Percentiles rank a stretch among this genome's conserved stretches.
Evolutionary conservation across 1,284 basidiomycete genomes (phyloP).

Genomic region (Rhodotorula sp.): DNA sequence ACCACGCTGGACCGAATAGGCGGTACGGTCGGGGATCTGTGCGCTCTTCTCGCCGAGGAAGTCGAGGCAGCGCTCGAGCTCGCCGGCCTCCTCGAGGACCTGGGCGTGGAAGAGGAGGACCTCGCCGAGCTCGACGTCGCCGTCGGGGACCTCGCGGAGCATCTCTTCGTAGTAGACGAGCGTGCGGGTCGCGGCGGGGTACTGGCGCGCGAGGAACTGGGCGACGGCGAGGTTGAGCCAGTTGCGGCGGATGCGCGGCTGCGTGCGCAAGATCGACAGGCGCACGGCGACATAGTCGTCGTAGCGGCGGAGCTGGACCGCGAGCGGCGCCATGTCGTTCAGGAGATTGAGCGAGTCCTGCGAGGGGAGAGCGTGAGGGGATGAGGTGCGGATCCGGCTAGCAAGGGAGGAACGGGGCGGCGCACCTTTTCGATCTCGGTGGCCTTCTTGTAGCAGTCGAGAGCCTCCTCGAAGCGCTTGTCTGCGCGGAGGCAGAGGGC

Average conservation of each 20-base stretch:
- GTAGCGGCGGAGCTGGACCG: constrained; percentile 85
- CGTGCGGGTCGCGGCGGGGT: constrained; percentile 63
- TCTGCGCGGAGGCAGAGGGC: constrained; percentile 89
- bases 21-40: constrained; percentile 43
- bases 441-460: constrained; percentile 75
- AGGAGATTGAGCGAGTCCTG: constrained; percentile 93
- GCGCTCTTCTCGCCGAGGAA: constrained; percentile 63
- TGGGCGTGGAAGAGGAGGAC: constrained; percentile 77
- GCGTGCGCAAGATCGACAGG: constrained; percentile 72
- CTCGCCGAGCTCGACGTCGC: constrained; percentile 85
- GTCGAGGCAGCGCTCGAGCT: constrained; percentile 57
- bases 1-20: constrained; percentile 41
- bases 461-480: constrained; percentile 81
- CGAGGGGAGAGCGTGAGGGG: background rate
- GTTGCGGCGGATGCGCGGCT: constrained; percentile 81
- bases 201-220: constrained; percentile 78
- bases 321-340: constrained; percentile 84
- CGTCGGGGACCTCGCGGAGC: constrained; percentile 63
- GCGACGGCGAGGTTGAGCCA: constrained; percentile 91
- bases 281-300: constrained; percentile 79
- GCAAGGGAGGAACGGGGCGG: constrained; percentile 21
- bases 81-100: constrained; percentile 72
- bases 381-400: too few species aligned
- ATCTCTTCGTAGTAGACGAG: constrained; percentile 62
- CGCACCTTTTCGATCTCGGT: constrained; percentile 82